Base-by-base conservation (phyloP, 129 eudicot genomes). In the Mikania micrantha region DNA sequence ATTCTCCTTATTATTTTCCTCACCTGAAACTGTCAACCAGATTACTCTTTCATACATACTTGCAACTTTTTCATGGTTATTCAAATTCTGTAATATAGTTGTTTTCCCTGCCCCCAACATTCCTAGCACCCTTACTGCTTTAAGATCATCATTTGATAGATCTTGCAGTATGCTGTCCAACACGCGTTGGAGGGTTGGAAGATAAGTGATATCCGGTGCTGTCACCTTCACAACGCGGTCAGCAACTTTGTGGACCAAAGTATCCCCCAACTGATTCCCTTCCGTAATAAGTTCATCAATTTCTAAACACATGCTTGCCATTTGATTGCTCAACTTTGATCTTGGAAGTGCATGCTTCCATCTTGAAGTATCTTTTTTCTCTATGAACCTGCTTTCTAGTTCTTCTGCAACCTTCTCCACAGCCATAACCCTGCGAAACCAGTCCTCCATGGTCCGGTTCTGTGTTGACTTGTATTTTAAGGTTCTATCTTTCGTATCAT, bases 101-200 rank as follows among this genome's bases (percentile, higher is more conserved):
- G 81, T 77, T 48, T 77, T 77, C 42, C 77, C 81, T 2, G 65
- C 73, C 12, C 77, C 81, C 34, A 64, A 44, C 81, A 70, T 77
- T 22, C 81, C 77, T 13, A 52, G n/a, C 28, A 77, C 39, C 35
- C 72, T 36, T 15, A 77, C 10, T 16, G 68, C 77, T 64, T 56
- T 77, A 44, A 64, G 45, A 70, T 64, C 36, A 4, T 64, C 71
- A 4, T 64, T 54, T 29, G 25, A 1, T 4, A 70, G 47, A 21
- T 60, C 20, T 60, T 21, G 38, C 20, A 77, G 48, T 71, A 77
- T 63, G 60, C 34, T 54, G 7, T 71, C 56, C 48, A 77, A 36
- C 9, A 50, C 67, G 0, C 36, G 68, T 61, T 56, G 67, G n/a
- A 64, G 77, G 5, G 73, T 41, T n/a, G 81, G 77, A 22, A 70